Evolutionary conservation across 108 stramenopile genomes (phyloP), one percentile per base, ranked within the genome.

Genomic region (Conticribra guillardii): DNA sequence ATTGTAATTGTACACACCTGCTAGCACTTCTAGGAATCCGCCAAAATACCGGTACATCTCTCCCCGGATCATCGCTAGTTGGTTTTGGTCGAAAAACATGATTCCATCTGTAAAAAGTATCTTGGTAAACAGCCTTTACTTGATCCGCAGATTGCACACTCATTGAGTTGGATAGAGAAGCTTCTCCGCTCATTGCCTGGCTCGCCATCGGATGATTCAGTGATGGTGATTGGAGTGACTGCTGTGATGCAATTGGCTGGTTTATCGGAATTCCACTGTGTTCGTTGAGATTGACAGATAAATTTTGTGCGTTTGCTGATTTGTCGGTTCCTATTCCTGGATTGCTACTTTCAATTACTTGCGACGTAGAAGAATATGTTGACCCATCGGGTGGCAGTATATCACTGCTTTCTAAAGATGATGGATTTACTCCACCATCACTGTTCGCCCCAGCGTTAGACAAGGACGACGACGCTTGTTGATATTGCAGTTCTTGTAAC

Each of bases 1-100:
- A 11, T 9, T 41, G n/a, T n/a, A n/a, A 9, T 41, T 41, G 5
- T 11, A 21, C 24, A 55, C 54, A 55, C 66, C 66, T 41, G 26
- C 76, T 59, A 19, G 69, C 76, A 59, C 55, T 54, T 4, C 69
- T 41, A 0, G 76, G 76, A 30, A 78, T 64, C 22, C 69, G 64
- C 76, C 76, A 78, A 60, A 78, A 78, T 8, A 78, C 76, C 2
- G 76, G 76, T 21, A 78, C 41, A 45, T 78, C 76, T 16, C 26
- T 54, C 33, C 74, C 74, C 0, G 33, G 29, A 33, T 60, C 47
- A 26, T 66, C 65, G 2, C 28, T 37, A 52, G 52, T 37, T 65
- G 17, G 34, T 37, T 54, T 49, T 22, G 21, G 17, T 2, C 70
- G 22, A 54, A 67, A 67, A 2, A 59, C 51, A 41, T 75, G 74